A percentile compares a stretch with the other conserved stretches of the same genome.
Evolutionary conservation across 345 rosid species (phyloP).

Genomic region (Citrus cavaleriei): DNA sequence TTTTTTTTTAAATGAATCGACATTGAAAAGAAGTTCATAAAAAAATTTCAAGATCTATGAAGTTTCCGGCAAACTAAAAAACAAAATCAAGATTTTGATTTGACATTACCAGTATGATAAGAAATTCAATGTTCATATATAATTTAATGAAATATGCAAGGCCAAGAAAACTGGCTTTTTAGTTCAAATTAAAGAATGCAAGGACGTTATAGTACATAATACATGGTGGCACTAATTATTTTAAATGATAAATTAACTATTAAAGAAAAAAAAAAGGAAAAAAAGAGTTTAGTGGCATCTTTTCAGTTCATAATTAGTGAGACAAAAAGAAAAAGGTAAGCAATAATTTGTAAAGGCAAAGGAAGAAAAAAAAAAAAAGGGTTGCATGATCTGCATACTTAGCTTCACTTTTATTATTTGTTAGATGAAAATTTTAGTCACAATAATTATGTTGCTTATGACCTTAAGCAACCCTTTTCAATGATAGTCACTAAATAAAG

Average conservation of each 20-base stretch:
- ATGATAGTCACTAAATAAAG: neutral
- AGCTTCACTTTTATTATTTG: conserved; percentile 12
- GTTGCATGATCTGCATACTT: conserved; percentile 7
- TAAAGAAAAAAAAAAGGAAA: neutral
- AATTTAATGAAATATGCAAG: neutral
- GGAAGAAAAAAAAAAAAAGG: neutral
- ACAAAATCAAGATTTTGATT: conserved; percentile 1
- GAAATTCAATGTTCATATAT: neutral
- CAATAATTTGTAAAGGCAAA: conserved; percentile 3
- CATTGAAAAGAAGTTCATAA: neutral
- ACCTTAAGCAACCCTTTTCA: neutral
- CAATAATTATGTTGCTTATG: neutral
- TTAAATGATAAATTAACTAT: too few relatives aligned
- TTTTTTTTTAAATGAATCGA: neutral
- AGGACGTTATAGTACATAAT: too few relatives aligned
- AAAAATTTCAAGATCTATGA: neutral
- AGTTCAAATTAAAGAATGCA: conserved; percentile 12
- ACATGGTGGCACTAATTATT: neutral
- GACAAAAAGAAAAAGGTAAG: conserved; percentile 3
- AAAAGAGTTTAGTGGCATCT: neutral
- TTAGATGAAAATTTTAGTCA: neutral
- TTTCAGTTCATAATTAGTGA: neutral
- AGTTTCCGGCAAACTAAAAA: neutral
- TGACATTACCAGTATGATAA: neutral
- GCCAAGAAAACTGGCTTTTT: neutral